Evolutionary conservation across 768 basidiomycete species (phyloP), one percentile per base, ranked within the genome.

Genomic region (Boletus sensibilis): DNA sequence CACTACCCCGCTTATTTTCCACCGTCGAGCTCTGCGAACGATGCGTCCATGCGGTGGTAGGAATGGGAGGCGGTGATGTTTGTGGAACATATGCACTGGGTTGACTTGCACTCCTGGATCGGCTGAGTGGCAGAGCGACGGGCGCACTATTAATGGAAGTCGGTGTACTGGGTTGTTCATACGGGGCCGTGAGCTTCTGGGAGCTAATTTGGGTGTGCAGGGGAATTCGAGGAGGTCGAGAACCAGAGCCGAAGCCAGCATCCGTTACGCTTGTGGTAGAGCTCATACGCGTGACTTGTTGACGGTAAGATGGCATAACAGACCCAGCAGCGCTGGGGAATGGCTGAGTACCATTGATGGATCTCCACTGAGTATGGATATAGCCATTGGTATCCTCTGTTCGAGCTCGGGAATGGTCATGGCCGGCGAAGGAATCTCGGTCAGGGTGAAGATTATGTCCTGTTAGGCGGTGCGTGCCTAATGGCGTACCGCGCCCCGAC

Each of bases 71-170:
- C 11, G 74, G 75, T 16, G 75, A 66, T 58, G 56, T 50, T 45
- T 79, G 79, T 21, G 87, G 83, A 14, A 84, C 72, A 63, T 90
- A 91, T 27, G 84, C 83, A 40, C 73, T 83, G 2, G 90, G 90
- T 64, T 91, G 88, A 69, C 90, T 92, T n/a, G 83, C 83, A 64
- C 88, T 92, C 51, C 90, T 80, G 27, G 85, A 87, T 51, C 90
- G 83, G 60, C 62, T 82, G 41, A 75, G 67, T 10, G 78, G 72
- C 4, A 75, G 74, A 29, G 67, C 61, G 38, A 60, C 42, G 21
- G 58, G 50, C 18, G 18, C 49, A 33, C 50, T 50, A 45, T 54
- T 69, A 50, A 60, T 52, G 44, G 75, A 74, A 20, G 76, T 74
- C 13, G 78, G 75, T 48, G 68, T 65, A 25, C 66, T 68, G n/a